Evolutionary conservation across 2,329 filamentous ascomycete genomes (phyloP), one percentile per base, ranked within the genome.

Genomic region (Aspergillus sergii): DNA sequence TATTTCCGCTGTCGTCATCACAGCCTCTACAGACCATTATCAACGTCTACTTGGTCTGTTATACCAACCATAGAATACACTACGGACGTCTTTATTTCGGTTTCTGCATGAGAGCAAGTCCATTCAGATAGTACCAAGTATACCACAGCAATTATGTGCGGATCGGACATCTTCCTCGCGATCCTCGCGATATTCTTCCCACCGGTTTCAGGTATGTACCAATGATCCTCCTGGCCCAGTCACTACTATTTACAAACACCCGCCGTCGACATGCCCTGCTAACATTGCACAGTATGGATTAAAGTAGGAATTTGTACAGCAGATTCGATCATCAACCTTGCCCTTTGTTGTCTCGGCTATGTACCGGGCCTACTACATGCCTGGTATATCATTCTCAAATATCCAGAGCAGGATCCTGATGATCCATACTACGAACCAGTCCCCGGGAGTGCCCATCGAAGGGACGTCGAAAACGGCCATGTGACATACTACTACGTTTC

Each of bases 301-400:
- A 99, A 98, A 83, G 84, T 91, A 73, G 95, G 95, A 68, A 85
- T 99, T 81, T 99, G 95, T 84, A 91, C 89, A 66, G 93, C 90
- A 62, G 95, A 98, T 81, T 94, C 91, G 10, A 74, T 98, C 72
- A 96, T 99, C 84, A 99, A 99, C 83, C 89, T 98, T 78, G 90
- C 94, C 54, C 92, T 98, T 72, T 95, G 91, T 79, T 76, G 88
- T 59, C 87, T 94, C 26, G 91, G 90, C 72, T 93, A 85, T 75
- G 79, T 98, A 64, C 94, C 94, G 23, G 94, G 94, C 65, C 90
- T 98, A 57, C 82, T 99, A 2, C 95, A 99, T 82, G 88, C 94
- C 66, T 98, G 95, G 94, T 99, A 98, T 85, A 96, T 98, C 79
- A 97, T 99, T 80, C 87, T 92, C 73, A 91, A 92, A 75, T 92